These are phyloP conservation scores for Neonectria magnoliae DNA, from an alignment of 2,329 filamentous ascomycete species.

Conservation along the genomic window DNA sequence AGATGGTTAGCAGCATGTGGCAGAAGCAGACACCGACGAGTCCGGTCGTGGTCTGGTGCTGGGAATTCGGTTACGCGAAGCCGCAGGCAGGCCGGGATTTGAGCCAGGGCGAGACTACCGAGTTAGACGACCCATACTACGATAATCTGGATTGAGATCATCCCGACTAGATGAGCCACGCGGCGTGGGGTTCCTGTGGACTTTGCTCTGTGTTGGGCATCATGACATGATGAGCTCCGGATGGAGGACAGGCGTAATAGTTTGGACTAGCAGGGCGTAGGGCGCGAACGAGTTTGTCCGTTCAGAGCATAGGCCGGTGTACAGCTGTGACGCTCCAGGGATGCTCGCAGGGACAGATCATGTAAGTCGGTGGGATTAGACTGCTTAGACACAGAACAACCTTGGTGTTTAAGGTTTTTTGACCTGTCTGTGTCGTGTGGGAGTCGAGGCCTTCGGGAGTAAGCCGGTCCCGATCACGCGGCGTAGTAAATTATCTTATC, in stretches of 20 bases:
- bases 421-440: background rate
- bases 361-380: conserved; percentile 3
- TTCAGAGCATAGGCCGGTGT: background rate
- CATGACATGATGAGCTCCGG: background rate
- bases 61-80: conserved; percentile 13
- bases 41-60: background rate
- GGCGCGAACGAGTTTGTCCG: background rate
- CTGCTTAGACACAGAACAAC: background rate
- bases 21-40: background rate
- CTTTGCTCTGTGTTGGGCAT: background rate
- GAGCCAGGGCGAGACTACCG: conserved; percentile 20
- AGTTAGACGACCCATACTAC: conserved; percentile 28
- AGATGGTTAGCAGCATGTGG: background rate
- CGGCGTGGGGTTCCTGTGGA: conserved; percentile 22
- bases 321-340: background rate
- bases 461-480: background rate
- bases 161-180: conserved; percentile 23
- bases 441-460: background rate
- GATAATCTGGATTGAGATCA: conserved; percentile 31
- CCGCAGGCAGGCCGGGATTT: conserved; percentile 16
- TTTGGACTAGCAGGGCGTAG: background rate
- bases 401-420: background rate
- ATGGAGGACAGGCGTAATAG: background rate
- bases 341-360: background rate
- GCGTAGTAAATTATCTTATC: conserved; percentile 24